Conservation (phyloP, 441 rosid species). For the Eruca vesicaria region DNA sequence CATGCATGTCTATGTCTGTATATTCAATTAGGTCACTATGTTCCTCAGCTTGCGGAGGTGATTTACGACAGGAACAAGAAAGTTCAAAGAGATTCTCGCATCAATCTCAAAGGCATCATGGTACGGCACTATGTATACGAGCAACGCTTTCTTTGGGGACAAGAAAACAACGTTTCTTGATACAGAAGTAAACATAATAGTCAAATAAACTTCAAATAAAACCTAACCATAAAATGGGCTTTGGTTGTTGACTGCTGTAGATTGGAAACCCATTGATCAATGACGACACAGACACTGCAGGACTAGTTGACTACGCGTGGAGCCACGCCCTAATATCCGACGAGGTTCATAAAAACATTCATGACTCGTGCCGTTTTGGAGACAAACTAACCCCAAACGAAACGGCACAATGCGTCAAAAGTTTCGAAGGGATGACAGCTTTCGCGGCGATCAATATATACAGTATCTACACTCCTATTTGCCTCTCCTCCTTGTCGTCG, state of each 20-base stretch:
- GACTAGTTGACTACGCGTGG: slow-evolving; percentile 58
- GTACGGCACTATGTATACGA: slow-evolving; percentile 25
- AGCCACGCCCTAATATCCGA: slow-evolving; percentile 61
- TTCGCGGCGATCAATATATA: slow-evolving; percentile 50
- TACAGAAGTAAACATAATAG: neutral
- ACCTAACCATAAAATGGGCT: neutral
- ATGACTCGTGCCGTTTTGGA: slow-evolving; percentile 41
- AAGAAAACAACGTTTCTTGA: neutral
- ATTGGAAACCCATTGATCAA: slow-evolving; percentile 58
- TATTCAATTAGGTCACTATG: slow-evolving; percentile 67
- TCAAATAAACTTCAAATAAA: neutral
- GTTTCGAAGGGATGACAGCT: slow-evolving; percentile 31
- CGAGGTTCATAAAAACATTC: slow-evolving; percentile 34
- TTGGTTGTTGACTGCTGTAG: slow-evolving; percentile 26
- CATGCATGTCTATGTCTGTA: too few species aligned
- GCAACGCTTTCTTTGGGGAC: neutral
- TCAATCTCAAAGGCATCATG: slow-evolving; percentile 79
- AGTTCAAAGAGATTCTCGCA: slow-evolving; percentile 33
- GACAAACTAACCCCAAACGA: neutral
- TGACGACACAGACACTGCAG: slow-evolving; percentile 42
- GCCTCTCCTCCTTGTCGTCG: slow-evolving; percentile 23
- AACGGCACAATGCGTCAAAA: slow-evolving; percentile 36
- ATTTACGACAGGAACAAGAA: slow-evolving; percentile 55
- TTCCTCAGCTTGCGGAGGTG: slow-evolving; percentile 74
- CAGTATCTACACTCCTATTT: slow-evolving; percentile 52